Base-by-base conservation (phyloP, 352 stramenopile species). In the Phytophthora ramorum region DNA sequence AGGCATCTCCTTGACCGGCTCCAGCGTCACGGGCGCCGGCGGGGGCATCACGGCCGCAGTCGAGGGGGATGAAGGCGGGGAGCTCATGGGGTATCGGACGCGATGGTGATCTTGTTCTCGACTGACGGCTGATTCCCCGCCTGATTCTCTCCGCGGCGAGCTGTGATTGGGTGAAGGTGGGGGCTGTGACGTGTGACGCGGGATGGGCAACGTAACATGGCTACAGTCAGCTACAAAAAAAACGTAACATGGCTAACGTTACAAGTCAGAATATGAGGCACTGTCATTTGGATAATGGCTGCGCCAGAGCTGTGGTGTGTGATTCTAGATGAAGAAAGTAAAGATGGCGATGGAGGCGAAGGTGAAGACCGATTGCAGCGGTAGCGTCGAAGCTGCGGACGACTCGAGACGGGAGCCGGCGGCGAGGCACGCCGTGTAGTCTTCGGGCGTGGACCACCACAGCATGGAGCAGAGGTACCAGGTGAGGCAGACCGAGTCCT, bases 401-500 rank as follows among this genome's bases (percentile, higher is more conserved):
- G 58, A 50, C 13, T 41, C 58, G 37, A 72, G 28, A 26, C 64
- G 64, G 7, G 64, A 72, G 7, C 58, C 64, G 17, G 58, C 50
- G 12, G 58, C 58, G 2, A 68, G 58, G 54, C 86, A 95, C 1
- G 82, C 66, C 12, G 81, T 71, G 69, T 72, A 91, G 66, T 91
- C 80, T 28, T 72, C 75, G 30, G 75, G 74, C 0, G 84, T 92
- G 5, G 78, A 77, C 81, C 85, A 93, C 84, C 86, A 95, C 70
- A 87, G 80, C 50, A 92, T 69, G 20, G 86, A 90, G 48, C 86
- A 95, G 19, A 92, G 64, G 20, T 79, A 83, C 53, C 81, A 78
- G 16, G 82, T 83, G n/a, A 76, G 71, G 45, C 86, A 95, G 3
- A 69, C 22, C 2, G 57, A 63, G 7, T 56, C 56, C 1, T 69